phyloP scores from a whole-genome alignment of 2,329 filamentous ascomycete genomes.

The Penicillium hesseltinei region DNA sequence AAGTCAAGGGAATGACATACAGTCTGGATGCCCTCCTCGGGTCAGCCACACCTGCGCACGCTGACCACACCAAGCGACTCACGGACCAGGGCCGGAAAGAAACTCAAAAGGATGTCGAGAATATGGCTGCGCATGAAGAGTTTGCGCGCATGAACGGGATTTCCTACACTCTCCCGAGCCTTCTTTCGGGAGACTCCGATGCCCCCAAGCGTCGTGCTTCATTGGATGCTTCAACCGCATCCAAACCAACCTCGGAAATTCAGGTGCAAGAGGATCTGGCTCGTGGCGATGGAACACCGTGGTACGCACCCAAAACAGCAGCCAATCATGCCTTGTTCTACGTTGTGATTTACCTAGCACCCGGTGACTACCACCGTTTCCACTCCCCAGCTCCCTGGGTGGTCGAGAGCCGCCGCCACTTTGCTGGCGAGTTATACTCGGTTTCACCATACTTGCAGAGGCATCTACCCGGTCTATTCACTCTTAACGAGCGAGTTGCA shows the following conservation, averaged over 20 bases:
- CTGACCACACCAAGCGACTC: conserved; percentile 40
- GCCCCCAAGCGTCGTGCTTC: conserved; percentile 52
- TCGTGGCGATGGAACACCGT: conserved; percentile 60
- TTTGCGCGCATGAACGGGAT: conserved; percentile 95
- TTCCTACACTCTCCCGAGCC: conserved; percentile 83
- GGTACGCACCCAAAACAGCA: conserved; percentile 66
- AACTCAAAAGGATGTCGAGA: conserved; percentile 53
- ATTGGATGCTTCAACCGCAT: conserved; percentile 69
- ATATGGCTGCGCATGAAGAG: conserved; percentile 79
- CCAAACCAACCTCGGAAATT: conserved; percentile 70
- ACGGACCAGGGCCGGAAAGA: conserved; percentile 34
- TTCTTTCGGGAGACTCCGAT: conserved; percentile 68
- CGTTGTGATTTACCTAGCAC: conserved; percentile 90
- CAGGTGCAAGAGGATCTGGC: conserved; percentile 83
- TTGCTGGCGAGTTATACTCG: conserved; percentile 91
- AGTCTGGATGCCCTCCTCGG: conserved; percentile 90
- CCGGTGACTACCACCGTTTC: conserved; percentile 97
- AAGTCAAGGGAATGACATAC: conserved; percentile 98
- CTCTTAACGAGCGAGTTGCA: conserved; percentile 92
- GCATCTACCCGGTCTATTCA: conserved; percentile 90
- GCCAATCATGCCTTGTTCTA: conserved; percentile 77
- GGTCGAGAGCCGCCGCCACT: conserved; percentile 90
- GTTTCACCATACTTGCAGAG: conserved; percentile 94
- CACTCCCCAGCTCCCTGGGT: conserved; percentile 96
- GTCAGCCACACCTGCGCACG: conserved; percentile 49